phyloP scores from a whole-genome alignment of 345 rosid genomes.

The Punica granatum region DNA sequence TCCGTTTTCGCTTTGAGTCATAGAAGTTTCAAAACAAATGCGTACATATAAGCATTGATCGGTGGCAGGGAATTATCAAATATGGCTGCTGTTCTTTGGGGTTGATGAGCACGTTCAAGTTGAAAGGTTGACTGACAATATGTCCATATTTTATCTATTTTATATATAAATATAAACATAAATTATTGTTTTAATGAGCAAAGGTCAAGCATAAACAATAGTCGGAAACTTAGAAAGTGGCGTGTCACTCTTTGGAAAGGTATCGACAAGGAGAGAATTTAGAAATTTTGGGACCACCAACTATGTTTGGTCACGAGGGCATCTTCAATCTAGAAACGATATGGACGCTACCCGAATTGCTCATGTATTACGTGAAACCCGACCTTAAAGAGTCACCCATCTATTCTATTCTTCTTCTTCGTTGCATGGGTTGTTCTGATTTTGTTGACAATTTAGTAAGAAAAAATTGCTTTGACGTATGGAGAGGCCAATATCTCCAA shows the following conservation, averaged over 20 bases:
- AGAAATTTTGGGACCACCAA: too few relatives aligned
- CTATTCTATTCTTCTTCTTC: too few relatives aligned
- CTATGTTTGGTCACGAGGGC: too few relatives aligned
- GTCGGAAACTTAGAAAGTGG: neutral
- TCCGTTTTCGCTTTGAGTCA: neutral
- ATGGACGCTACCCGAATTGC: too few relatives aligned
- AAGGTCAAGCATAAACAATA: too few relatives aligned
- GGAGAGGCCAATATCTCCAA: too few relatives aligned
- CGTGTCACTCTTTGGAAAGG: neutral
- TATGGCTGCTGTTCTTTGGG: conserved; percentile 1
- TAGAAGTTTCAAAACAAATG: neutral
- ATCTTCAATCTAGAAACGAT: too few relatives aligned
- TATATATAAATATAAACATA: neutral
- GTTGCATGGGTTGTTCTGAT: too few relatives aligned
- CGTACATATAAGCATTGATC: neutral
- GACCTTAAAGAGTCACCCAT: too few relatives aligned
- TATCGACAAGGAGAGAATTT: neutral
- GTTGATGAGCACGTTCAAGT: neutral
- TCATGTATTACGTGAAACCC: too few relatives aligned
- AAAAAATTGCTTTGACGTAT: too few relatives aligned
- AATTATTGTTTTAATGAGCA: neutral
- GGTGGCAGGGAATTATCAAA: neutral
- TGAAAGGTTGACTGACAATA: neutral
- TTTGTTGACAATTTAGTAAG: too few relatives aligned
- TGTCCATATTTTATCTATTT: neutral